phyloP scores from a whole-genome alignment of 2,329 filamentous ascomycete species.

The Fusarium pseudoanthophilum region DNA sequence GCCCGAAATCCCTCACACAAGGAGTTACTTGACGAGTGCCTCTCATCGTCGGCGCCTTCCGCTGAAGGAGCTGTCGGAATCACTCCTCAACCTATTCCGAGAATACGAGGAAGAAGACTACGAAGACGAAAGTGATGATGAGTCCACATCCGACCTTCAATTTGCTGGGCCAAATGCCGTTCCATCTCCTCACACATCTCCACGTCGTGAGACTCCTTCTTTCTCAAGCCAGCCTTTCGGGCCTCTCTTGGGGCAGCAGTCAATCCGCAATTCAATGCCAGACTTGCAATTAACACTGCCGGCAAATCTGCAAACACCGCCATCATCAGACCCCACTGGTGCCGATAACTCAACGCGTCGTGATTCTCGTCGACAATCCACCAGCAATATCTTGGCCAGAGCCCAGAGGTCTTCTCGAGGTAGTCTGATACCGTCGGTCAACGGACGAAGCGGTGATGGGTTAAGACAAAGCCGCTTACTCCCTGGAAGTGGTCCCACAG shows the following conservation, averaged over 20 bases:
- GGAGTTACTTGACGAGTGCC: constrained; percentile 4
- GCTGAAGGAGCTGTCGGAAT: constrained; percentile 39
- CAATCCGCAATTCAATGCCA: neutral
- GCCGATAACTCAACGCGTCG: constrained; percentile 4
- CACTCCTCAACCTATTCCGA: constrained; percentile 32
- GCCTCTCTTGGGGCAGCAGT: constrained; percentile 9
- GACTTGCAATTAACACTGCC: neutral
- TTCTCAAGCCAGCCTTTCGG: constrained; percentile 17
- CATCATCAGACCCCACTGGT: constrained; percentile 37
- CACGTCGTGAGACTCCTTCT: constrained; percentile 1
- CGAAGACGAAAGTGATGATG: constrained; percentile 11
- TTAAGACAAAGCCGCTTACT: constrained; percentile 27
- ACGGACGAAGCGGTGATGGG: constrained; percentile 2
- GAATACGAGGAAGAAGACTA: constrained; percentile 36
- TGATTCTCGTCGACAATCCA: constrained; percentile 9
- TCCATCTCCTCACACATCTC: constrained; percentile 11
- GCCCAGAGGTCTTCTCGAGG: constrained; percentile 4
- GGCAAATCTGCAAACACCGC: constrained; percentile 40
- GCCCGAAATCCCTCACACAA: constrained; percentile 17
- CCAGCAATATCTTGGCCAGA: constrained; percentile 2
- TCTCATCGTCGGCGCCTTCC: constrained; percentile 30
- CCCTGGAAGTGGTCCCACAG: constrained; percentile 7
- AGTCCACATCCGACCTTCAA: neutral
- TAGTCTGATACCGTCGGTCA: neutral
- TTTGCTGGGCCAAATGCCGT: constrained; percentile 6